Conservation (phyloP, 2,329 filamentous ascomycete species). For the Didymella pinodella region DNA sequence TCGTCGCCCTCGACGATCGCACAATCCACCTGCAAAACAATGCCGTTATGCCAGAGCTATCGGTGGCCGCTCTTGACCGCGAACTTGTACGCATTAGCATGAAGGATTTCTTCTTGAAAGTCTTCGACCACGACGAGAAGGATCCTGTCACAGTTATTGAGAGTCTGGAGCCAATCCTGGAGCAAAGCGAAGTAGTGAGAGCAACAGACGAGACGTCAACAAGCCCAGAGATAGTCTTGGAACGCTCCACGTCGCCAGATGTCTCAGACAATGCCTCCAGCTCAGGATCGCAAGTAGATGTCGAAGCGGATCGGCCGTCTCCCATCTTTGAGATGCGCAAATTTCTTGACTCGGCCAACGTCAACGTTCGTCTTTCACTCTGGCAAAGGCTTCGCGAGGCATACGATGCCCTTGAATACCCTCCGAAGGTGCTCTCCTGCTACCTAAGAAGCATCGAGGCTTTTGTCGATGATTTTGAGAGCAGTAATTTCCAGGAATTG, state of each 20-base stretch:
- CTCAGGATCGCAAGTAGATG: conserved; percentile 2
- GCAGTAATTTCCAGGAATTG: conserved; percentile 63
- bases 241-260: conserved; percentile 26
- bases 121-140: conserved; percentile 83
- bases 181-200: conserved; percentile 58
- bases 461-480: conserved; percentile 74
- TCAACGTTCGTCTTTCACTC: conserved; percentile 82
- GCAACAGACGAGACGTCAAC: conserved; percentile 1
- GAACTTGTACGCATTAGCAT: conserved; percentile 93
- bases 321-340: conserved; percentile 78
- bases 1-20: conserved; percentile 58
- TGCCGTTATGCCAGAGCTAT: conserved; percentile 85
- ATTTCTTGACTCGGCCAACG: conserved; percentile 82
- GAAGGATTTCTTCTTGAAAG: conserved; percentile 91
- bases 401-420: conserved; percentile 83
- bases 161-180: conserved; percentile 88
- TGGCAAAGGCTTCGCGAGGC: conserved; percentile 93
- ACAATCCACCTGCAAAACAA: conserved; percentile 79
- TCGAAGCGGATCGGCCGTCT: conserved; percentile 28
- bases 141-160: conserved; percentile 88
- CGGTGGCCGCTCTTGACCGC: conserved; percentile 80
- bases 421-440: conserved; percentile 88
- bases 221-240: conserved; percentile 18
- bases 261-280: conserved; percentile 14
- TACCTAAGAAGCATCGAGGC: conserved; percentile 85